Conservation (phyloP, 257 asterid genomes). For the Primulina eburnea region DNA sequence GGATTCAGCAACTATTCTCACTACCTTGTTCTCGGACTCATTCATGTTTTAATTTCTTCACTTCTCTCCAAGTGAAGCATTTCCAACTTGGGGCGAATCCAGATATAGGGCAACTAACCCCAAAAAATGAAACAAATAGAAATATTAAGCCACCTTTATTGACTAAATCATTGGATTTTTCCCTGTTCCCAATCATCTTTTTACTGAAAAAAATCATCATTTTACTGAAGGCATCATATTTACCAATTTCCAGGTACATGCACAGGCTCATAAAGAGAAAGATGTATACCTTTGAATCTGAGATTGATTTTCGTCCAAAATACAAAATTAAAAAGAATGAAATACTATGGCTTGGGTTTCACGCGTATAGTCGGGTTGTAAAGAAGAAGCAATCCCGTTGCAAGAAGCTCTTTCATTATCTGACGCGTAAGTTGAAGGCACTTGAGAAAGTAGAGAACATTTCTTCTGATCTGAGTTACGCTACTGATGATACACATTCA, state of each 20-base stretch:
- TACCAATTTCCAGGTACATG: slow-evolving; percentile 55
- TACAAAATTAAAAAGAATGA: slow-evolving; percentile 52
- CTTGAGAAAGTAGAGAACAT: slow-evolving; percentile 30
- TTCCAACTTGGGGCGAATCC: background rate
- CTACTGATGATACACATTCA: slow-evolving; percentile 60
- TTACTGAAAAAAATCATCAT: background rate
- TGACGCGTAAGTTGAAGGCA: slow-evolving; percentile 42
- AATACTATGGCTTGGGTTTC: slow-evolving; percentile 66
- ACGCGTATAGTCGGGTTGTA: slow-evolving; percentile 57
- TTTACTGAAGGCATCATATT: slow-evolving; percentile 7
- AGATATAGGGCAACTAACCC: background rate
- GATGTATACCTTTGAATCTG: slow-evolving; percentile 36
- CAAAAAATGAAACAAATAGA: background rate
- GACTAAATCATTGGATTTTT: background rate
- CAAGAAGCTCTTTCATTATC: slow-evolving; percentile 39
- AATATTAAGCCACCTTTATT: background rate
- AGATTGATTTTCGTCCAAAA: slow-evolving; percentile 45
- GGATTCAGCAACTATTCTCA: background rate
- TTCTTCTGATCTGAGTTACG: slow-evolving; percentile 54
- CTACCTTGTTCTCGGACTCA: background rate
- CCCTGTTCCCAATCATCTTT: background rate
- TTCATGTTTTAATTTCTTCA: background rate
- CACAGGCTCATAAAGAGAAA: slow-evolving; percentile 55
- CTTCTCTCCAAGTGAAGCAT: background rate
- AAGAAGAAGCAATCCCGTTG: slow-evolving; percentile 60